Conservation (phyloP, 2,329 filamentous ascomycete species). For the Ophiocordyceps camponoti-leonardi region DNA sequence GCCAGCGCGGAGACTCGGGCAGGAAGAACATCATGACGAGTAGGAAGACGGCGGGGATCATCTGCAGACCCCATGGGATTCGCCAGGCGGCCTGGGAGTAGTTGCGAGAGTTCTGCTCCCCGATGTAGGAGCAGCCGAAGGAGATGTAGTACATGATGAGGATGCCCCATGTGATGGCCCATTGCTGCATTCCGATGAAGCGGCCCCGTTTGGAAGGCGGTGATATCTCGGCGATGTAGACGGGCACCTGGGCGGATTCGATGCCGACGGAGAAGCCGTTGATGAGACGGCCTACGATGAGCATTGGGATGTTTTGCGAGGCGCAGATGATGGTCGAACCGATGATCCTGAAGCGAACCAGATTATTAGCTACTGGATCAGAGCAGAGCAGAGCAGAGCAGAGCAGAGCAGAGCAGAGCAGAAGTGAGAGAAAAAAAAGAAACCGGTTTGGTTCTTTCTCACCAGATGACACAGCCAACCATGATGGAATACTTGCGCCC, state of each 20-base stretch:
- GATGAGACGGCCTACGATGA: slow-evolving; percentile 40
- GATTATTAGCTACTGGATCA: no score
- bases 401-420: no score
- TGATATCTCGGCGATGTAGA: slow-evolving; percentile 52
- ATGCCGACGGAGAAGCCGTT: slow-evolving; percentile 53
- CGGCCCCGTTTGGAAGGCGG: slow-evolving; percentile 36
- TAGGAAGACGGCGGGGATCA: slow-evolving; percentile 42
- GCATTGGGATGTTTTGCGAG: slow-evolving; percentile 27
- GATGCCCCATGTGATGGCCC: slow-evolving; percentile 52
- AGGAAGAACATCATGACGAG: slow-evolving; percentile 41
- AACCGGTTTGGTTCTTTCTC: no score
- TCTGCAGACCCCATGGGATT: slow-evolving; percentile 48
- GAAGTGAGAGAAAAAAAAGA: no score
- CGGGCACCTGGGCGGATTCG: slow-evolving; percentile 48
- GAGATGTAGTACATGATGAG: slow-evolving; percentile 55
- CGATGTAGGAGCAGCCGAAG: slow-evolving; percentile 45
- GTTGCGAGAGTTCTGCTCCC: slow-evolving; percentile 10
- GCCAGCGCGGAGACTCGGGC: slow-evolving; percentile 46
- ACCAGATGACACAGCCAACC: slow-evolving; percentile 32
- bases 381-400: no score
- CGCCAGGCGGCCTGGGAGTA: slow-evolving; percentile 40
- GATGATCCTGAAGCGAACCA: slow-evolving; percentile 19
- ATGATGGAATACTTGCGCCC: slow-evolving; percentile 34
- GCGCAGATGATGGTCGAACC: slow-evolving; percentile 29
- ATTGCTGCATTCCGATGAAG: slow-evolving; percentile 58